phyloP scores from a whole-genome alignment of 306 rosid species.

The Inga oerstediana region DNA sequence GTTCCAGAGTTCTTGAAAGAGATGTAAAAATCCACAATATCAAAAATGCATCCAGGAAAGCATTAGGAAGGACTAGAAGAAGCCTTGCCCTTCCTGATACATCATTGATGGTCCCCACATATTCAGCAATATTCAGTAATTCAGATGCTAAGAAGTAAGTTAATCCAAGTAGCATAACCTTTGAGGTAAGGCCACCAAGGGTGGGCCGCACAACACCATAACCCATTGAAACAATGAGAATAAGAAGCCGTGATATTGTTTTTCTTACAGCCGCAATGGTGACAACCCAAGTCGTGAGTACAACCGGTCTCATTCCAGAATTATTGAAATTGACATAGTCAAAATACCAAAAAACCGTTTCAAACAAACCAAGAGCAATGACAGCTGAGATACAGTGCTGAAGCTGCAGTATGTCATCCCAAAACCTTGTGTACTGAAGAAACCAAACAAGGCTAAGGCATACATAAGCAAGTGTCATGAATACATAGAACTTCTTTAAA shows the following conservation, averaged over 20 bases:
- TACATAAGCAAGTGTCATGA: slow-evolving; percentile 70
- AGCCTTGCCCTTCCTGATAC: slow-evolving; percentile 90
- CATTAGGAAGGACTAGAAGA: slow-evolving; percentile 90
- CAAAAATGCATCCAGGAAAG: slow-evolving; percentile 93
- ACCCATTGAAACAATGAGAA: slow-evolving; percentile 92
- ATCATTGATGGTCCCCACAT: slow-evolving; percentile 93
- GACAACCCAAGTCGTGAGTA: slow-evolving; percentile 86
- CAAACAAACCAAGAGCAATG: slow-evolving; percentile 84
- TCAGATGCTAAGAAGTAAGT: slow-evolving; percentile 88
- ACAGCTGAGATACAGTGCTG: slow-evolving; percentile 90
- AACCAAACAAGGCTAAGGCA: slow-evolving; percentile 75
- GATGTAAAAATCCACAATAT: slow-evolving; percentile 95
- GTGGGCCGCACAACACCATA: slow-evolving; percentile 98
- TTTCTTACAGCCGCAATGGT: slow-evolving; percentile 83
- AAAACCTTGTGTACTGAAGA: slow-evolving; percentile 84
- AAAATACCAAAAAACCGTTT: slow-evolving; percentile 93
- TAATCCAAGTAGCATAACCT: slow-evolving; percentile 86
- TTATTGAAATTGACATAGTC: slow-evolving; percentile 80
- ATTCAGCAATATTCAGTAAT: slow-evolving; percentile 80
- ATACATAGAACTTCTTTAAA: slow-evolving; percentile 72
- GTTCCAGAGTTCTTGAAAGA: slow-evolving; percentile 89
- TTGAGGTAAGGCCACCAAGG: slow-evolving; percentile 94
- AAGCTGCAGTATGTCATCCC: slow-evolving; percentile 90
- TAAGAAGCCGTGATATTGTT: slow-evolving; percentile 77
- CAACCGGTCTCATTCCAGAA: slow-evolving; percentile 80